Conservation (phyloP, 2,329 filamentous ascomycete species). For the Fusarium sp. region DNA sequence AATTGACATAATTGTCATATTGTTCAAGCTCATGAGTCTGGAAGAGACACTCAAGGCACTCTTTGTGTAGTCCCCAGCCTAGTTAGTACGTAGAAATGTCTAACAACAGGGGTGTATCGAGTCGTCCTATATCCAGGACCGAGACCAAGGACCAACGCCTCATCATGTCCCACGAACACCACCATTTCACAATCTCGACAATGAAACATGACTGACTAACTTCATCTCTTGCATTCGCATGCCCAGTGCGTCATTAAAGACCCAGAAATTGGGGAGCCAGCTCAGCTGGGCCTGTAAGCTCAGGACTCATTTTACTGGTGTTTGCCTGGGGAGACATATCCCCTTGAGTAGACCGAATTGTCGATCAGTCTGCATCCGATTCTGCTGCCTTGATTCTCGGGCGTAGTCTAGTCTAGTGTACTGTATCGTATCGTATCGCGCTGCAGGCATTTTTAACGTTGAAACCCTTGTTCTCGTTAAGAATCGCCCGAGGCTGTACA, state of each 20-base stretch:
- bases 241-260: constrained; percentile 10
- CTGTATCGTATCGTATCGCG: background rate
- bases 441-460: background rate
- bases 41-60: constrained; percentile 15
- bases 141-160: constrained; percentile 8
- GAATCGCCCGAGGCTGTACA: constrained; percentile 32
- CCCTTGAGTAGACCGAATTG: constrained; percentile 9
- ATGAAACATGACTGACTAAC: background rate
- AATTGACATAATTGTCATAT: background rate
- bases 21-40: background rate
- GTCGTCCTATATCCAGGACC: constrained; percentile 15
- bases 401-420: background rate
- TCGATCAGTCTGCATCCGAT: constrained; percentile 10
- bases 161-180: constrained; percentile 15
- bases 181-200: constrained; percentile 4
- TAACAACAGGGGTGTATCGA: constrained; percentile 6
- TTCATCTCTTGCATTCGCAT: background rate
- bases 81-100: constrained; percentile 1
- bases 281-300: constrained; percentile 1
- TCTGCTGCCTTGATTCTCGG: constrained; percentile 22
- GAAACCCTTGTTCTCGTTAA: constrained; percentile 1
- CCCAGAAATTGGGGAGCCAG: constrained; percentile 6
- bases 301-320: constrained; percentile 2
- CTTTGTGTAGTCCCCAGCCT: constrained; percentile 22
- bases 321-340: background rate